Conservation (phyloP, 2,329 filamentous ascomycete genomes). For the Trichoderma oligosporum region DNA sequence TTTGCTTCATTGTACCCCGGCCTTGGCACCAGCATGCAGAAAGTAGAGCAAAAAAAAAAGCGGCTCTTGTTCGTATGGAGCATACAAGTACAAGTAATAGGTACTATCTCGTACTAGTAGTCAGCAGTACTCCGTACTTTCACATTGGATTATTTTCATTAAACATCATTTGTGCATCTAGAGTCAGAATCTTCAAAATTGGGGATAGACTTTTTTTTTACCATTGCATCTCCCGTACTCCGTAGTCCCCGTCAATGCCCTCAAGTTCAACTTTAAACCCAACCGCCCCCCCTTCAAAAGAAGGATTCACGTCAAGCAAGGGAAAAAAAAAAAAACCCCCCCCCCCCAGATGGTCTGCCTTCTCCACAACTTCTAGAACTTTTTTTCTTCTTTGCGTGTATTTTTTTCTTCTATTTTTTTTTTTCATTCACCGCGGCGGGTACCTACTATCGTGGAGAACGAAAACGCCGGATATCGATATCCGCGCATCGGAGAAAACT, state of each 20-base stretch:
- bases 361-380: conserved; percentile 10
- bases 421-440: conserved; percentile 8
- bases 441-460: conserved; percentile 14
- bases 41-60: not conserved
- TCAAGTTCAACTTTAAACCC: not conserved
- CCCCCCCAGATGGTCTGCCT: conserved; percentile 10
- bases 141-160: not conserved
- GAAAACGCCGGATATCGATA: conserved; percentile 15
- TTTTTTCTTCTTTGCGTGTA: not conserved
- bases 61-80: not conserved
- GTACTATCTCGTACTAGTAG: not conserved
- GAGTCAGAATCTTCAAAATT: not conserved
- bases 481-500: conserved; percentile 18
- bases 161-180: not conserved
- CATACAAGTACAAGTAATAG: not conserved
- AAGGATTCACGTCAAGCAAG: not conserved
- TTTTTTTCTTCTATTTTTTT: not conserved
- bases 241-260: not conserved
- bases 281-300: not conserved
- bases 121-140: not conserved
- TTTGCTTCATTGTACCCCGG: conserved; percentile 15
- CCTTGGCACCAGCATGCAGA: conserved; percentile 11
- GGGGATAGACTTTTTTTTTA: not conserved
- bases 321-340: not conserved
- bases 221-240: not conserved